These are phyloP conservation scores for Russula brevipes DNA, from an alignment of 768 basidiomycete species.

Conservation along the genomic window DNA sequence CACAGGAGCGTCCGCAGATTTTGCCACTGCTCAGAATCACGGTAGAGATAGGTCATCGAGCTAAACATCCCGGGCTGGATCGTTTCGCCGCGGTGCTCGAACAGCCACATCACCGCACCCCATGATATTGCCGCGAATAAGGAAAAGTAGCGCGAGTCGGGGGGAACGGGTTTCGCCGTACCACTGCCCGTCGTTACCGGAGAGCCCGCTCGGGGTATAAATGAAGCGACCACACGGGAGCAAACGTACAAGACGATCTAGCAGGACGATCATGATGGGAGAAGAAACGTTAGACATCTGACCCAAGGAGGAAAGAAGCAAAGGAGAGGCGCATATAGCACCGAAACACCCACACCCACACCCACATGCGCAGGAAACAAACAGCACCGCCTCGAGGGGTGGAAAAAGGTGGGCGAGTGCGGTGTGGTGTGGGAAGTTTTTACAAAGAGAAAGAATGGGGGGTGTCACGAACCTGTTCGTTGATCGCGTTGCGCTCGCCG, in stretches of 20 bases:
- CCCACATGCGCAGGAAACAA: no score
- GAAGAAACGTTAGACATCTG: neutral
- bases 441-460: no score
- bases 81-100: constrained; percentile 79
- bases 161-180: constrained; percentile 66
- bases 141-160: constrained; percentile 79
- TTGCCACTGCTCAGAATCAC: constrained; percentile 85
- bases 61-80: constrained; percentile 96
- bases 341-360: no score
- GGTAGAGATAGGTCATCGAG: constrained; percentile 93
- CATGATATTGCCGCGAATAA: constrained; percentile 84
- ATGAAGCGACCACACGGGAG: constrained; percentile 85
- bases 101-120: constrained; percentile 97
- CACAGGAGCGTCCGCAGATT: constrained; percentile 80
- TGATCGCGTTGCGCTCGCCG: constrained; percentile 79
- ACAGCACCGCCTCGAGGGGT: no score
- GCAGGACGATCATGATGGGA: neutral
- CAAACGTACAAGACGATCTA: constrained; percentile 97
- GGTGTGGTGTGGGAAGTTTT: no score
- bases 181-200: constrained; percentile 42
- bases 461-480: constrained; percentile 69
- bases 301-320: neutral
- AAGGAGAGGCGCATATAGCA: neutral
- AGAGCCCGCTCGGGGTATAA: constrained; percentile 72
- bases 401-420: no score